phyloP scores from a whole-genome alignment of 495 filamentous ascomycete genomes.

The Neurospora sp. region DNA sequence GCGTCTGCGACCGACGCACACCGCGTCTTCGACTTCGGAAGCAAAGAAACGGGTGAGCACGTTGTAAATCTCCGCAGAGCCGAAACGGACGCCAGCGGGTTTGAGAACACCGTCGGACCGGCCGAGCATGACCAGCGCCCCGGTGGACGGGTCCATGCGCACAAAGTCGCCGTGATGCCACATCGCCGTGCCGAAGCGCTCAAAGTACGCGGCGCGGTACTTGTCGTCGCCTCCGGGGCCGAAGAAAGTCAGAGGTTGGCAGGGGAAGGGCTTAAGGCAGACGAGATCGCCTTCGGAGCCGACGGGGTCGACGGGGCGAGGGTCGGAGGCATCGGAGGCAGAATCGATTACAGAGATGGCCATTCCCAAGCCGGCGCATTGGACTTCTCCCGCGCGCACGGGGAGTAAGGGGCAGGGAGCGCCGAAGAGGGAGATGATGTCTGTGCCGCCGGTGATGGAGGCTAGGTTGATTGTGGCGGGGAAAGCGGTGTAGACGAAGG shows the following conservation, averaged over 20 bases:
- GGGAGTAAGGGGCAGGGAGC: slow-evolving; percentile 77
- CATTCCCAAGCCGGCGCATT: slow-evolving; percentile 87
- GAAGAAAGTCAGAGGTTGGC: slow-evolving; percentile 85
- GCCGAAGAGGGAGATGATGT: slow-evolving; percentile 91
- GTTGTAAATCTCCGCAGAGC: slow-evolving; percentile 84
- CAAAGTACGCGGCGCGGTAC: slow-evolving; percentile 81
- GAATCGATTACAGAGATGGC: slow-evolving; percentile 70
- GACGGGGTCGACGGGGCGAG: slow-evolving; percentile 32
- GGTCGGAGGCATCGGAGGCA: slow-evolving; percentile 26
- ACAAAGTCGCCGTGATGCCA: slow-evolving; percentile 98
- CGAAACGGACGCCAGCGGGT: slow-evolving; percentile 68
- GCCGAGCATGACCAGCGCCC: slow-evolving; percentile 75
- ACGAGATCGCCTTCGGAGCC: slow-evolving; percentile 84
- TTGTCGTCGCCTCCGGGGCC: slow-evolving; percentile 57
- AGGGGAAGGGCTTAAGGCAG: slow-evolving; percentile 78
- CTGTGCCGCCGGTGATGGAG: slow-evolving; percentile 82
- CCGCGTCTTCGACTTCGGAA: slow-evolving; percentile 65
- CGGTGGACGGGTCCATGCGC: slow-evolving; percentile 59
- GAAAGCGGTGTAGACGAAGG: slow-evolving; percentile 77
- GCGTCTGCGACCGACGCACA: slow-evolving; percentile 72
- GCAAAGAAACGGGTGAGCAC: slow-evolving; percentile 73
- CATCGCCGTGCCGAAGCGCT: slow-evolving; percentile 52
- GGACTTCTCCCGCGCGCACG: slow-evolving; percentile 80
- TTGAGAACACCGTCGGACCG: slow-evolving; percentile 72
- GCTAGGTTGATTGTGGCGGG: slow-evolving; percentile 64